Base-by-base conservation (phyloP, 1,284 basidiomycete species). In the Tausonia pullulans region DNA sequence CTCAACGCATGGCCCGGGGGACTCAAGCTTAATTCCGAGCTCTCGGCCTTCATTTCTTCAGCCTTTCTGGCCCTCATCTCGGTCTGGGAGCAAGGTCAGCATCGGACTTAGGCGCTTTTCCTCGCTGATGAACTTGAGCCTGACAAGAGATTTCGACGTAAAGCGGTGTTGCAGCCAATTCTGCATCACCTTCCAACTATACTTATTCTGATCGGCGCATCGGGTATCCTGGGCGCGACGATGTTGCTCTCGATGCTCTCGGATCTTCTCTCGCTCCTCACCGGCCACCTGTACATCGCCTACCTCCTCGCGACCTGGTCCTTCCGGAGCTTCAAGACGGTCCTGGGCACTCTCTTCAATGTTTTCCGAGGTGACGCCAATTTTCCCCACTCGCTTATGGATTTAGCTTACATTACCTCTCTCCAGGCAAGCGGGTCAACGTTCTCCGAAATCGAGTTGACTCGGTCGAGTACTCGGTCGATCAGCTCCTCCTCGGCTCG, bases 1-100 rank as follows among this genome's bases (percentile, higher is more conserved):
- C 80, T 98, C 4, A 88, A 95, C 73, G 84, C 87, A 65, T 98
- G 96, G 94, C 95, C 95, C 0, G 90, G 87, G 0, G 95, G 96
- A 1, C 77, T 98, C 54, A 98, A 98, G 76, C 84, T 98, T 66
- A 98, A 98, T 73, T 91, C 90, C 0, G 90, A 97, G 69, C 81
- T 98, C 14, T 89, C 90, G 69, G 78, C 81, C 16, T 89, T 95
- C 72, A 88, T 92, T 70, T 84, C 86, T 46, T 81, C 85, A 65
- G 80, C 83, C 0, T 86, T 94, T 64, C 79, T 84, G 1, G 80
- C 81, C 40, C 68, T 86, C 4, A 81, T 88, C 5, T 78, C 78
- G 3, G 71, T 81, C 5, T 94, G 88, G 88, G 82, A 62, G 4
- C 9, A 82, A 49, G 76, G 88, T 89, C 65, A 60, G 85, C 78